Percentiles rank a stretch among this genome's conserved stretches.
These are phyloP conservation scores for Globisporangium uncinulatum DNA, from an alignment of 352 stramenopile species.

Conservation along the genomic window DNA sequence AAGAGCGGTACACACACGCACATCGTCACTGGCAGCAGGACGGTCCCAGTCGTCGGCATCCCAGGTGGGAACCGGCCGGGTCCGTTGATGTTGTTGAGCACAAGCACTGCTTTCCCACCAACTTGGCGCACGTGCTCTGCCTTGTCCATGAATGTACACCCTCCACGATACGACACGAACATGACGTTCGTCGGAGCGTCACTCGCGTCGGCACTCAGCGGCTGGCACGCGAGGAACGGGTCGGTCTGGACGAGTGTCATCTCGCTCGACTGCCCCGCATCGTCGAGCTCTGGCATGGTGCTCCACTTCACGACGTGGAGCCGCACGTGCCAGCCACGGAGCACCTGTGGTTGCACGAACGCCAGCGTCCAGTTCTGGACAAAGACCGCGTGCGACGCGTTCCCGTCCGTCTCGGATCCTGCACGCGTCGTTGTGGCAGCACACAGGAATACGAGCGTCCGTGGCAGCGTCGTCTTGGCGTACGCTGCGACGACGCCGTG, in stretches of 20 bases:
- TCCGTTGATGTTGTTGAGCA: slow-evolving; percentile 65
- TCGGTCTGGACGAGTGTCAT: slow-evolving; percentile 26
- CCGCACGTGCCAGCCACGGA: slow-evolving; percentile 42
- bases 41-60: slow-evolving; percentile 19
- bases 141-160: slow-evolving; percentile 69
- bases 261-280: slow-evolving; percentile 6
- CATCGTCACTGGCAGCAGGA: slow-evolving; percentile 53
- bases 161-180: slow-evolving; percentile 46
- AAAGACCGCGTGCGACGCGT: neutral
- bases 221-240: slow-evolving; percentile 37
- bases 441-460: slow-evolving; percentile 50
- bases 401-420: slow-evolving; percentile 7
- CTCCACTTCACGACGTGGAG: slow-evolving; percentile 64
- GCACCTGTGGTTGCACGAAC: slow-evolving; percentile 35
- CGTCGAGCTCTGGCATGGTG: slow-evolving; percentile 18
- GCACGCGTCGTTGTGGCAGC: slow-evolving; percentile 13
- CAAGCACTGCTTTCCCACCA: slow-evolving; percentile 30
- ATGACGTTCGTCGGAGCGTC: slow-evolving; percentile 2
- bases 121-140: slow-evolving; percentile 28
- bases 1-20: slow-evolving; percentile 12
- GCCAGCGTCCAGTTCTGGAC: slow-evolving; percentile 50
- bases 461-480: slow-evolving; percentile 27
- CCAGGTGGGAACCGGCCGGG: slow-evolving; percentile 43
- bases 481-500: slow-evolving; percentile 52
- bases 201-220: slow-evolving; percentile 3